Base-by-base conservation (phyloP, 805 yeast species). In the Candida fluviatilis region DNA sequence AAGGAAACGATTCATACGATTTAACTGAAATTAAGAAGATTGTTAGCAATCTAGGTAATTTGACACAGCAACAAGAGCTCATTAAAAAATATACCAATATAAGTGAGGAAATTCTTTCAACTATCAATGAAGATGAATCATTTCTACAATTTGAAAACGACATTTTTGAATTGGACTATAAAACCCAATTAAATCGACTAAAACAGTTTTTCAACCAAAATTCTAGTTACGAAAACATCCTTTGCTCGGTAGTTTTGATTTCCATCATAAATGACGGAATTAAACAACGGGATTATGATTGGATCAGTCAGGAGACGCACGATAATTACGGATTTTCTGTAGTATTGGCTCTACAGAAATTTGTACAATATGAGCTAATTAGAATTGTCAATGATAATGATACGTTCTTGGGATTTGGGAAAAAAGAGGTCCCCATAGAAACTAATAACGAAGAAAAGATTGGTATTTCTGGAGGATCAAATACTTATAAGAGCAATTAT, bases 1-100 rank as follows among this genome's bases (percentile, higher is more conserved):
- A 48, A 35, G 45, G 51, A 14, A 55, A 49, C 25, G 33, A 37
- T 11, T 49, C 47, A 4, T 28, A 39, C 12, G 42, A 47, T 34
- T 35, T 60, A 11, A 35, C 49, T 4, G 84, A 84, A 48, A 83
- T 90, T 47, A 81, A 81, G 52, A 62, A 69, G 35, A 78, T 90
- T 49, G 95, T 91, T 6, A 76, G 77, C 14, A 80, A 78, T 32
- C 64, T 91, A 23, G 80, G 84, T 6, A 71, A 70, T 11, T 58
- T 91, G 34, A 90, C 88, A 41, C 63, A 69, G 6, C 71, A 76
- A 34, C 95, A 89, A 57, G 79, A 73, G 28, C 65, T 77, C 47
- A 73, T 93, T 19, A 76, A 83, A 45, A 74, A 76, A 40, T 95
- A 87, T 54, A 86, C 96, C 0, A 62, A 61, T 4, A 58, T 89